Conservation (phyloP, 2,329 filamentous ascomycete species). For the Pseudogymnoascus sp. region DNA sequence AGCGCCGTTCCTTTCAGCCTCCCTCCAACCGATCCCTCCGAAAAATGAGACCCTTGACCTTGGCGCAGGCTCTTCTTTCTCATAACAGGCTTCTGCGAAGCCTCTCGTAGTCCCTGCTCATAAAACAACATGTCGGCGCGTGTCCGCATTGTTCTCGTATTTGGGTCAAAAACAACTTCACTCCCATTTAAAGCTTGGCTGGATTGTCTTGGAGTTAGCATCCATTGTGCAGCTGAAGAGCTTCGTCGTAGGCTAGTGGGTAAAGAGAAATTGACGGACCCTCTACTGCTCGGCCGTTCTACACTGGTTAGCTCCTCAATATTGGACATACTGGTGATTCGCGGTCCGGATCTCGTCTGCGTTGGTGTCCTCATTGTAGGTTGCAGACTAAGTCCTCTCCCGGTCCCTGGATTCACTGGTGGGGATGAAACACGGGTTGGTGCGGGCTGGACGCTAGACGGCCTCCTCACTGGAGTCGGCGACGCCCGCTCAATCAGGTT, state of each 20-base stretch:
- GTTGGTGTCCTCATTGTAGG: conserved; percentile 19
- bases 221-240: conserved; percentile 23
- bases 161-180: conserved; percentile 55
- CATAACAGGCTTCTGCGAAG: conserved; percentile 34
- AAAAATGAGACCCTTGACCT: conserved; percentile 34
- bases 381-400: conserved; percentile 27
- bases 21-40: conserved; percentile 46
- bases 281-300: conserved; percentile 35
- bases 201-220: conserved; percentile 26
- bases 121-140: conserved; percentile 36
- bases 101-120: conserved; percentile 36
- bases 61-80: conserved; percentile 30
- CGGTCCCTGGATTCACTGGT: conserved; percentile 22
- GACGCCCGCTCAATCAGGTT: conserved; percentile 27
- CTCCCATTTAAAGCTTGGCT: conserved; percentile 31
- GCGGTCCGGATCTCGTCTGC: conserved; percentile 18
- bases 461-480: conserved; percentile 23
- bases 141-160: conserved; percentile 55
- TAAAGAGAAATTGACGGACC: conserved; percentile 46
- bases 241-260: conserved; percentile 34
- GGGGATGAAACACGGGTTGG: conserved; percentile 26
- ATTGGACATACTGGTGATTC: conserved; percentile 21
- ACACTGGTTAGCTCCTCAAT: conserved; percentile 35
- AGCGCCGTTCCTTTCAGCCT: conserved; percentile 43
- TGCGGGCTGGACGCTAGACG: conserved; percentile 34